Evolutionary conservation across 2,329 filamentous ascomycete species (phyloP), one percentile per base, ranked within the genome.

Genomic region (Lecanicillium sp.): DNA sequence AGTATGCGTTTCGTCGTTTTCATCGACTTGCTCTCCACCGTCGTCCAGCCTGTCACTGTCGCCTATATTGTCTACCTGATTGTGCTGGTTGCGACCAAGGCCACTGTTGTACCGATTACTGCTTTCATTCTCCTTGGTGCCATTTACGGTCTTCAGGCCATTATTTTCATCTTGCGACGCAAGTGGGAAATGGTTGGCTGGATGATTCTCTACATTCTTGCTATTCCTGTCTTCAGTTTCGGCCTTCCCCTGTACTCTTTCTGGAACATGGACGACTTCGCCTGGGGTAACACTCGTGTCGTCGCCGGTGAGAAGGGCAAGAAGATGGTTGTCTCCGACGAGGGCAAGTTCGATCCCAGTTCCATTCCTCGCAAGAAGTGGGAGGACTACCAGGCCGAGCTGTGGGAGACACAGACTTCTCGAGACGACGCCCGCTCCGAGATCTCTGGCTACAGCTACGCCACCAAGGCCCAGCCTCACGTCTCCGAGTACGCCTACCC

Each of bases 181-280:
- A 96, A 96, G 72, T 98, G 93, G 93, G 91, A 98, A 66, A 97
- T 97, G 91, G 86, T 98, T 57, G 93, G 91, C 29, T 98, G 93
- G 93, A 96, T 98, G 90, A 75, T 98, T 57, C 82, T 98, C 54
- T 98, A 98, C 67, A 79, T 98, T 51, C 54, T 93, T 24, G 91
- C 93, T 47, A 86, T 95, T 52, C 91, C 91, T 1, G 80, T 98
- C 54, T 98, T 95, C 76, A 84, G 87, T 36, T 89, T 95, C 54
- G 90, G 79, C 50, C 77, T 98, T 37, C 93, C 93, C 1, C 72
- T 98, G 23, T 97, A 97, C 67, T 78, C 91, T 42, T 98, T 98
- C 79, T 98, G 93, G 93, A 81, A 96, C 71, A 97, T 97, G 93
- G 93, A 98, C 67, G 93, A 98, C 70, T 98, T 98, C 79, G 87